phyloP scores from a whole-genome alignment of 2,329 filamentous ascomycete species.

The Aspergillus neoniger region DNA sequence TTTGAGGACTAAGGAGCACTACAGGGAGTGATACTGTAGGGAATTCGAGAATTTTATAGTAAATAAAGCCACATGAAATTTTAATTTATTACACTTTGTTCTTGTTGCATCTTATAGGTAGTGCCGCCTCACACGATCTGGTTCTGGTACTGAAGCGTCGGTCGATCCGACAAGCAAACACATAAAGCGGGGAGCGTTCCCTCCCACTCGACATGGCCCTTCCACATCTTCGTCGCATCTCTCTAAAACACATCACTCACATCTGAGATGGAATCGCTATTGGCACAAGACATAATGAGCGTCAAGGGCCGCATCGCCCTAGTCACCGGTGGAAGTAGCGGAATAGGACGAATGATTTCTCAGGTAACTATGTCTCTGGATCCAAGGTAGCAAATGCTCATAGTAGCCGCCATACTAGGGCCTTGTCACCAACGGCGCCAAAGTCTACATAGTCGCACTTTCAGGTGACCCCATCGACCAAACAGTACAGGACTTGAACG shows the following conservation, averaged over 20 bases:
- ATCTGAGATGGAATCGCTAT: constrained; percentile 18
- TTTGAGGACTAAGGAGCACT: constrained; percentile 51
- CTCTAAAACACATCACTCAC: neutral
- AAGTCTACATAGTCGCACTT: constrained; percentile 48
- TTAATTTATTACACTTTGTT: neutral
- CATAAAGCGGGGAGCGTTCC: neutral
- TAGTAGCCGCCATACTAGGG: constrained; percentile 31
- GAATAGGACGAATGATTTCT: constrained; percentile 51
- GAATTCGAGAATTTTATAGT: neutral
- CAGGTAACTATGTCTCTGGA: constrained; percentile 32
- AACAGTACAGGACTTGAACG: constrained; percentile 43
- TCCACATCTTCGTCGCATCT: neutral
- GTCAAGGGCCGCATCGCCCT: constrained; percentile 49
- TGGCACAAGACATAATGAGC: constrained; percentile 26
- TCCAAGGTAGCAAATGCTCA: neutral
- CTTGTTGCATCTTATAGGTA: neutral
- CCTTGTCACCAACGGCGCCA: constrained; percentile 50
- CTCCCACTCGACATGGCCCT: neutral
- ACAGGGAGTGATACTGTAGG: constrained; percentile 39
- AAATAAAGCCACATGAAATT: too few relatives aligned
- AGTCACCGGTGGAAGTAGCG: constrained; percentile 49
- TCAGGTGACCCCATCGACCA: constrained; percentile 45
- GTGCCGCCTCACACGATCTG: neutral
- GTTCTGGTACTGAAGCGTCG: neutral
- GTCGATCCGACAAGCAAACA: constrained; percentile 12